phyloP scores from a whole-genome alignment of 1,139 yeast genomes.

The Taphrina deformans region DNA sequence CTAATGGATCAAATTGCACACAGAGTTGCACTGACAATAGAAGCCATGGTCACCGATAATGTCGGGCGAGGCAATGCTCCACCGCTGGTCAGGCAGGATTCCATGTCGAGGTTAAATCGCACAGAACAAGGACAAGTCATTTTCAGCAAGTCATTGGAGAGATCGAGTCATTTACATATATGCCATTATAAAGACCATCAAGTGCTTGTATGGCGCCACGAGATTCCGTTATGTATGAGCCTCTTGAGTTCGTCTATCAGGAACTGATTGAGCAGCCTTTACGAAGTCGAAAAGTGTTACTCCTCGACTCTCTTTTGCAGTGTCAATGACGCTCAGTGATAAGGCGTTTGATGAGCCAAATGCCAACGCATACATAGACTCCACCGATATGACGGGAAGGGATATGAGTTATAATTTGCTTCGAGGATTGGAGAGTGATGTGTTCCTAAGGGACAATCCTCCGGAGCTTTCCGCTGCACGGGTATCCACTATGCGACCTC shows the following conservation, averaged over 20 bases:
- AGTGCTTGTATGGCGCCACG: constrained; percentile 1
- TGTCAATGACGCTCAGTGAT: background rate
- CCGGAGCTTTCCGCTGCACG: constrained; percentile 14
- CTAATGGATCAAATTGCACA: background rate
- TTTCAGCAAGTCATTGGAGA: background rate
- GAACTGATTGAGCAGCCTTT: background rate
- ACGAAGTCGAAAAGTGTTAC: background rate
- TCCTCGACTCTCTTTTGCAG: background rate
- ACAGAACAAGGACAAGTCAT: constrained; percentile 9
- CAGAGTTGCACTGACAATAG: background rate
- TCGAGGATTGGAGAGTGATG: constrained; percentile 3
- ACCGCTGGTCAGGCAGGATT: constrained; percentile 11
- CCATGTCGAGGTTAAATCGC: background rate
- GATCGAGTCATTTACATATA: background rate
- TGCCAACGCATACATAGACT: background rate
- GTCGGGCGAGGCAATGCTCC: constrained; percentile 4
- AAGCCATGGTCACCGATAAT: background rate
- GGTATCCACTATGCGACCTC: constrained; percentile 3
- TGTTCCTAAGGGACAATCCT: background rate
- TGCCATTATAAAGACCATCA: background rate
- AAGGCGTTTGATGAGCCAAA: background rate
- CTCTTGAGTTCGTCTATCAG: too few species aligned
- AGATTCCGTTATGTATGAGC: background rate
- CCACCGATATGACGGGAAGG: background rate
- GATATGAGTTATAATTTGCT: constrained; percentile 4